Conservation (phyloP, 2,329 filamentous ascomycete genomes). For the Monilinia fructigena region DNA sequence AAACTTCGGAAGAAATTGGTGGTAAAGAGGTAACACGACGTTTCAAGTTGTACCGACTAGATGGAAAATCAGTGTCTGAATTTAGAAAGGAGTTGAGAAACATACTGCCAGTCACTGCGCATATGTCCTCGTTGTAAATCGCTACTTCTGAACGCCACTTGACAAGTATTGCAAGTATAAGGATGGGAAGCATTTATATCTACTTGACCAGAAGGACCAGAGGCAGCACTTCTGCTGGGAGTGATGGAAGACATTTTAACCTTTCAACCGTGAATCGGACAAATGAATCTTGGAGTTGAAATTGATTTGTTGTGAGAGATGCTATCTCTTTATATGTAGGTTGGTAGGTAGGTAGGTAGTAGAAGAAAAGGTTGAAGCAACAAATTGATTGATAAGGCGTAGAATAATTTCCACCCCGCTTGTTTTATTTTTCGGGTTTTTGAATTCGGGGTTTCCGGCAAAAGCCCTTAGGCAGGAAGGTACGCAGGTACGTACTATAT, state of each 20-base stretch:
- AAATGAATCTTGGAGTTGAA: neutral
- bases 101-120: slow-evolving; percentile 98
- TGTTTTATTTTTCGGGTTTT: slow-evolving; percentile 10
- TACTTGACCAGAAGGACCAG: slow-evolving; percentile 23
- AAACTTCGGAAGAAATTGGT: slow-evolving; percentile 86
- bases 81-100: slow-evolving; percentile 37
- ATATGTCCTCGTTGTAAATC: slow-evolving; percentile 94
- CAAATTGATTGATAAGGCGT: slow-evolving; percentile 12
- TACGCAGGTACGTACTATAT: neutral
- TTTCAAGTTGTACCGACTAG: slow-evolving; percentile 91
- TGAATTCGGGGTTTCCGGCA: neutral
- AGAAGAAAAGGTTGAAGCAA: neutral
- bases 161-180: slow-evolving; percentile 97
- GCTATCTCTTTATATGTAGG: neutral
- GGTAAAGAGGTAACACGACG: slow-evolving; percentile 87
- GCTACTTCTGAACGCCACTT: slow-evolving; percentile 91
- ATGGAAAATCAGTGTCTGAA: slow-evolving; percentile 28
- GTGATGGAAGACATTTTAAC: slow-evolving; percentile 52
- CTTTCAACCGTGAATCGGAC: neutral
- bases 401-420: slow-evolving; percentile 16
- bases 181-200: slow-evolving; percentile 63
- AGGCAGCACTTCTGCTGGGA: slow-evolving; percentile 41
- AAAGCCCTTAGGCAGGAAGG: slow-evolving; percentile 1
- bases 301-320: slow-evolving; percentile 7
- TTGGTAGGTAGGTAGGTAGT: neutral